A percentile compares a stretch with the other conserved stretches of the same genome.
phyloP scores from a whole-genome alignment of 2,329 filamentous ascomycete genomes.

The Fusarium drepaniforme region DNA sequence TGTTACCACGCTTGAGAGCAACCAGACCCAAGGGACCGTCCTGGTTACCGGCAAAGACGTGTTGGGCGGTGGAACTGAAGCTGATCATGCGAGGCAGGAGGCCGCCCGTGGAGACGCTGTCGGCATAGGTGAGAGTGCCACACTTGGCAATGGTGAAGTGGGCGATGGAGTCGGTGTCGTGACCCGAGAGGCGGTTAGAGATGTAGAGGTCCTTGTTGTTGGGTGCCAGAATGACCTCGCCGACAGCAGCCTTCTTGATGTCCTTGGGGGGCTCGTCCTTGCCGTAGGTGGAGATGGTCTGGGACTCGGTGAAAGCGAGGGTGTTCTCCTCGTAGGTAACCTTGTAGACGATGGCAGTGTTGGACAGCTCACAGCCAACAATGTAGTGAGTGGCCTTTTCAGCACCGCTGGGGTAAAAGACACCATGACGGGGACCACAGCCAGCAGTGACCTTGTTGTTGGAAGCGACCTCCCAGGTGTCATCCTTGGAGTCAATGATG shows the following conservation, averaged over 20 bases:
- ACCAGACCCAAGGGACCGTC: conserved; percentile 54
- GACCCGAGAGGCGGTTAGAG: conserved; percentile 63
- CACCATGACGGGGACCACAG: conserved; percentile 64
- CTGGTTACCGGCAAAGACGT: conserved; percentile 63
- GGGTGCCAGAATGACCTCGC: conserved; percentile 57
- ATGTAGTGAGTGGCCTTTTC: conserved; percentile 58
- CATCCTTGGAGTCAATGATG: conserved; percentile 58
- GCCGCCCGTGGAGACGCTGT: conserved; percentile 51
- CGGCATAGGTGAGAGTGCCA: conserved; percentile 49
- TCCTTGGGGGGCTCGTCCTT: conserved; percentile 50
- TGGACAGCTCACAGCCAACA: conserved; percentile 60
- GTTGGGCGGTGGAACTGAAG: conserved; percentile 48
- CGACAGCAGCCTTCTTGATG: conserved; percentile 55
- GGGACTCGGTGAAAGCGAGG: conserved; percentile 51
- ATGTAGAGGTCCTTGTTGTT: conserved; percentile 62
- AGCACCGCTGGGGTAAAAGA: conserved; percentile 56
- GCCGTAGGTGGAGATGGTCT: conserved; percentile 58
- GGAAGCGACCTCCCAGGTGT: conserved; percentile 54
- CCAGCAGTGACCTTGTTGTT: conserved; percentile 49
- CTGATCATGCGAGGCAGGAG: conserved; percentile 61
- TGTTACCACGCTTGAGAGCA: conserved; percentile 50
- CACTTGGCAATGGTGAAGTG: conserved; percentile 55
- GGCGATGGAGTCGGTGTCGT: conserved; percentile 59
- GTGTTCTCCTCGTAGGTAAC: conserved; percentile 53
- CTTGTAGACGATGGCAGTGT: conserved; percentile 57